Percentiles rank a stretch among this genome's conserved stretches.
Evolutionary conservation across 2,329 filamentous ascomycete genomes (phyloP).

Genomic region (Sarocladiaceae sp.): DNA sequence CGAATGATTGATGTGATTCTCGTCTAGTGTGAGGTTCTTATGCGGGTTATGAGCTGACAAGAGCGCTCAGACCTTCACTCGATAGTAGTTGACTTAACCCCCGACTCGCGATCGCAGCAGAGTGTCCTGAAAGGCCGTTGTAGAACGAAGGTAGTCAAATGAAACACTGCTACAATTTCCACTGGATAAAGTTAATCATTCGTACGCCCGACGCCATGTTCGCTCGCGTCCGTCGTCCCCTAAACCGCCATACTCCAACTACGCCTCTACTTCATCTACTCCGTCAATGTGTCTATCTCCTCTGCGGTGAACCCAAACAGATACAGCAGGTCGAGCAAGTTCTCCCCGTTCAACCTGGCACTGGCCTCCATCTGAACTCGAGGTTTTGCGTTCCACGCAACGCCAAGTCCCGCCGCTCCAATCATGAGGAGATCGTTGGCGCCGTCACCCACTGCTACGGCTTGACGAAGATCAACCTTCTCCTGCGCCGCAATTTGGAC

Average conservation of each 20-base stretch:
- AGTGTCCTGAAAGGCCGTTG: too few species aligned
- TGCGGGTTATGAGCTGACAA: too few species aligned
- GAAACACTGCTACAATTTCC: too few species aligned
- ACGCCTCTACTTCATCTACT: background rate
- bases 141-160: too few species aligned
- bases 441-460: slow-evolving; percentile 72
- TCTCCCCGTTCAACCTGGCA: slow-evolving; percentile 64
- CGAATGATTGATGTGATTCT: too few species aligned
- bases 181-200: too few species aligned
- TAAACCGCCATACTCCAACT: slow-evolving; percentile 8
- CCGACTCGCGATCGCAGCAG: too few species aligned
- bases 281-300: slow-evolving; percentile 36
- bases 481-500: slow-evolving; percentile 64
- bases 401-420: slow-evolving; percentile 64
- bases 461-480: slow-evolving; percentile 57
- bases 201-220: slow-evolving; percentile 2
- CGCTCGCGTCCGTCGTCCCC: slow-evolving; percentile 10
- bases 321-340: slow-evolving; percentile 65
- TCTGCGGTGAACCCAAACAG: slow-evolving; percentile 65
- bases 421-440: slow-evolving; percentile 82
- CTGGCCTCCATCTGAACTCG: slow-evolving; percentile 72
- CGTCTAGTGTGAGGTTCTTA: too few species aligned
- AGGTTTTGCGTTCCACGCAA: slow-evolving; percentile 81
- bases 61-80: too few species aligned
- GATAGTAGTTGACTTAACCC: too few species aligned